phyloP scores from a whole-genome alignment of 2,329 filamentous ascomycete genomes.

The Clarireedia homoeocarpa region DNA sequence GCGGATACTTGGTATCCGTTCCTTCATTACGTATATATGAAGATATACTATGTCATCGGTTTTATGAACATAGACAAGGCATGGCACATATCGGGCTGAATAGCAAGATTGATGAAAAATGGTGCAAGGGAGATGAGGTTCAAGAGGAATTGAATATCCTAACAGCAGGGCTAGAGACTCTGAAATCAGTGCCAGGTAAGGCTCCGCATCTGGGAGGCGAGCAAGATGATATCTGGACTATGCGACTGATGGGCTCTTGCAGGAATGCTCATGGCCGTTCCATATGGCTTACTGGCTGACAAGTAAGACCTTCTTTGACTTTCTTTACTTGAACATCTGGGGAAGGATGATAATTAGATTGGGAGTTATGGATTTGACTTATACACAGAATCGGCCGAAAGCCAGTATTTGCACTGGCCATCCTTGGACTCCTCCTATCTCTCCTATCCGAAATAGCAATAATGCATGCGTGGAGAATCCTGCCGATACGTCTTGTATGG shows the following conservation, averaged over 20 bases:
- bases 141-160: slow-evolving; percentile 32
- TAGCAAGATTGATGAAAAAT: slow-evolving; percentile 29
- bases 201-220: background rate
- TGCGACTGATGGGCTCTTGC: slow-evolving; percentile 9
- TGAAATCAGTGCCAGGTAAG: slow-evolving; percentile 29
- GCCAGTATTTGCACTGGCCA: slow-evolving; percentile 28
- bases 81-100: slow-evolving; percentile 18
- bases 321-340: background rate
- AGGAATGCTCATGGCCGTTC: slow-evolving; percentile 30
- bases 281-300: slow-evolving; percentile 34
- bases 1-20: slow-evolving; percentile 29
- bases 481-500: slow-evolving; percentile 32
- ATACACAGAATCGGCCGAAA: slow-evolving; percentile 30
- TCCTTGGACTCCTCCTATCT: slow-evolving; percentile 28
- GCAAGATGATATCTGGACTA: background rate
- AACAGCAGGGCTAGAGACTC: slow-evolving; percentile 27
- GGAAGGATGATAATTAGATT: background rate
- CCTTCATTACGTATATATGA: slow-evolving; percentile 32
- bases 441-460: slow-evolving; percentile 28
- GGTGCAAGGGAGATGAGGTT: slow-evolving; percentile 33
- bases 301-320: slow-evolving; percentile 22
- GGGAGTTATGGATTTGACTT: slow-evolving; percentile 8
- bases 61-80: slow-evolving; percentile 24
- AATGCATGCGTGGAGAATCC: slow-evolving; percentile 28
- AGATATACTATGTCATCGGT: slow-evolving; percentile 35